Conservation (phyloP, 352 stramenopile genomes). For the Phytopythium boreale region DNA sequence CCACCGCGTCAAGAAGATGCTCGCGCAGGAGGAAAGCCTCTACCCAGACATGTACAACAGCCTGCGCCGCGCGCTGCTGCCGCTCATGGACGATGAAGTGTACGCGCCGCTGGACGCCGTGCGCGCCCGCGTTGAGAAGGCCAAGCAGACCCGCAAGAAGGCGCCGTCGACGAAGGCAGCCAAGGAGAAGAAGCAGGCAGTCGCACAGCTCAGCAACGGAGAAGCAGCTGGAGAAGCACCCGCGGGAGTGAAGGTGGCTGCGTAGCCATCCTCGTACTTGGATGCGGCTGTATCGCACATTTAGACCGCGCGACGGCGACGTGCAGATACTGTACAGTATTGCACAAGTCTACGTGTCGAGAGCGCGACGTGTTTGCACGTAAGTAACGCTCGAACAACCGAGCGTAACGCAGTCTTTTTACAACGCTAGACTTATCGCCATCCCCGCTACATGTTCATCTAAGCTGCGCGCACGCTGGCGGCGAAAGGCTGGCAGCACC, state of each 20-base stretch:
- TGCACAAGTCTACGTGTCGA: background rate
- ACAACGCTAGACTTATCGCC: background rate
- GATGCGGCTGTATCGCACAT: background rate
- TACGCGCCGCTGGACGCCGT: constrained; percentile 61
- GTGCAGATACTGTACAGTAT: background rate
- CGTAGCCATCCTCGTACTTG: background rate
- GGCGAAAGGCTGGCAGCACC: no score
- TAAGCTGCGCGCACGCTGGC: no score
- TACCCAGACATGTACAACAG: constrained; percentile 88
- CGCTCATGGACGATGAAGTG: constrained; percentile 78
- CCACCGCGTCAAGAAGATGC: constrained; percentile 97
- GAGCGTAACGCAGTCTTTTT: no score
- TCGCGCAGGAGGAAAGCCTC: constrained; percentile 93
- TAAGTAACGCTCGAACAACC: background rate
- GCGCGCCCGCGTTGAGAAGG: constrained; percentile 43
- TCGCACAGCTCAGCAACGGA: background rate
- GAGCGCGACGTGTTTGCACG: background rate
- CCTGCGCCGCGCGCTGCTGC: constrained; percentile 56
- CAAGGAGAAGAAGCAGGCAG: constrained; percentile 11
- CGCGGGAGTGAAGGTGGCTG: background rate
- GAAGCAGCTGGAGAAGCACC: background rate
- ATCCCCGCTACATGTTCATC: background rate
- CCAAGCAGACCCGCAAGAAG: constrained; percentile 44
- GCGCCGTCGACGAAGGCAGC: constrained; percentile 26
- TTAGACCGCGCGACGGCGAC: background rate